Evolutionary conservation across 257 asterid species (phyloP).

Genomic region (Solanum peruvianum): DNA sequence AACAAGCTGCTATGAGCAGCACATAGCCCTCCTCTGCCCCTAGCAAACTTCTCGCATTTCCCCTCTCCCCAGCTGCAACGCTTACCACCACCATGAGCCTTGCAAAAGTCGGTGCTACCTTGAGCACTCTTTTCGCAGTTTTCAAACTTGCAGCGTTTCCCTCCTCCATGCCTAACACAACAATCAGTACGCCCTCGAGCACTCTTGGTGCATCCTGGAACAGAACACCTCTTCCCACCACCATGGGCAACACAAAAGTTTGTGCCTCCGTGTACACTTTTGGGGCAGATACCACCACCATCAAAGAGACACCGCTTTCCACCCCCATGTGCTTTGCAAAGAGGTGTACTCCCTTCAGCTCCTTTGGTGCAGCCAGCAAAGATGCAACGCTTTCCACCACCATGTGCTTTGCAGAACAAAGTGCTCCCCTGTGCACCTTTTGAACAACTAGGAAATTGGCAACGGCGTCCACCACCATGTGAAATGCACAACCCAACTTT

Average conservation of each 20-base stretch:
- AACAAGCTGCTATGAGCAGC: conserved; percentile 78
- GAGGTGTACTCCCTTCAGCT: conserved; percentile 88
- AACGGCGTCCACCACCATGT: conserved; percentile 91
- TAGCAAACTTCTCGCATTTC: conserved; percentile 75
- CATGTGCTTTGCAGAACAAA: conserved; percentile 76
- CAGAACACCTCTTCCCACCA: conserved; percentile 79
- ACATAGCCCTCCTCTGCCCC: conserved; percentile 83
- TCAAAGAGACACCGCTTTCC: conserved; percentile 82
- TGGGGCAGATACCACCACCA: conserved; percentile 92
- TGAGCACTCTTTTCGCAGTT: conserved; percentile 90
- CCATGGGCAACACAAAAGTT: conserved; percentile 88
- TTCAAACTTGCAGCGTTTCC: conserved; percentile 72
- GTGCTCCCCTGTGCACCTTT: conserved; percentile 95
- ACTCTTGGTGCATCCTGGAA: conserved; percentile 72
- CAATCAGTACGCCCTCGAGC: conserved; percentile 90
- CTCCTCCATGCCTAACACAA: conserved; percentile 89
- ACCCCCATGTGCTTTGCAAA: conserved; percentile 97
- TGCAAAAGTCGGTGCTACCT: conserved; percentile 89
- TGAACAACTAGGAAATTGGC: conserved; percentile 36
- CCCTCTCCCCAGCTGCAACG: conserved; percentile 79
- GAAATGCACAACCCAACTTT: conserved; percentile 82
- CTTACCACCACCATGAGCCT: conserved; percentile 97
- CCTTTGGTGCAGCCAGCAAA: conserved; percentile 84
- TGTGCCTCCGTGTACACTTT: conserved; percentile 91
- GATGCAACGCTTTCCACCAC: conserved; percentile 84